A percentile compares a stretch with the other conserved stretches of the same genome.
Evolutionary conservation across 2,329 filamentous ascomycete species (phyloP).

Genomic region (Aspergillus persii): DNA sequence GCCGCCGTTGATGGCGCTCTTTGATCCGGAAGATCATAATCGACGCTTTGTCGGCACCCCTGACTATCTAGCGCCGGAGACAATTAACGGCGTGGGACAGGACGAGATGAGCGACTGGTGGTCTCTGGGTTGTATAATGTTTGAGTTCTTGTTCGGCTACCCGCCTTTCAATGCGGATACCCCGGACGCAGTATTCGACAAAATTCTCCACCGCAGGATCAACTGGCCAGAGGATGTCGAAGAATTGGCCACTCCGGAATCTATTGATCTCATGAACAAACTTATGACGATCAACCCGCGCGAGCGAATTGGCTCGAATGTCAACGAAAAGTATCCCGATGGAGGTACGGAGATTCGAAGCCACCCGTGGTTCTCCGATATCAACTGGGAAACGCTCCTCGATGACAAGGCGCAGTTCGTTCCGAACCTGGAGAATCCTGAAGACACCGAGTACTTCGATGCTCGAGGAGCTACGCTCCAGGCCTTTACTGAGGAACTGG

Average conservation of each 20-base stretch:
- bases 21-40: constrained; percentile 91
- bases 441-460: constrained; percentile 98
- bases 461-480: constrained; percentile 85
- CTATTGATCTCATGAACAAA: constrained; percentile 91
- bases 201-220: constrained; percentile 85
- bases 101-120: constrained; percentile 99
- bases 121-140: constrained; percentile 98
- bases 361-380: constrained; percentile 82
- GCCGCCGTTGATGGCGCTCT: constrained; percentile 89
- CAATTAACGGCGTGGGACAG: constrained; percentile 90
- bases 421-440: constrained; percentile 85
- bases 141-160: constrained; percentile 90
- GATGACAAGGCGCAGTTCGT: constrained; percentile 96
- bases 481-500: constrained; percentile 89
- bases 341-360: constrained; percentile 88
- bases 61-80: constrained; percentile 95
- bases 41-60: constrained; percentile 94
- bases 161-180: constrained; percentile 90
- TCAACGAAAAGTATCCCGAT: constrained; percentile 73
- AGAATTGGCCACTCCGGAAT: constrained; percentile 76
- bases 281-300: constrained; percentile 81
- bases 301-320: constrained; percentile 80
- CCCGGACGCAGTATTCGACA: constrained; percentile 93
- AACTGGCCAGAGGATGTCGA: constrained; percentile 87
- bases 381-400: constrained; percentile 88